A percentile compares a stretch with the other conserved stretches of the same genome.
phyloP scores from a whole-genome alignment of 169 alveolate genomes.

The Hammondia hammondi region DNA sequence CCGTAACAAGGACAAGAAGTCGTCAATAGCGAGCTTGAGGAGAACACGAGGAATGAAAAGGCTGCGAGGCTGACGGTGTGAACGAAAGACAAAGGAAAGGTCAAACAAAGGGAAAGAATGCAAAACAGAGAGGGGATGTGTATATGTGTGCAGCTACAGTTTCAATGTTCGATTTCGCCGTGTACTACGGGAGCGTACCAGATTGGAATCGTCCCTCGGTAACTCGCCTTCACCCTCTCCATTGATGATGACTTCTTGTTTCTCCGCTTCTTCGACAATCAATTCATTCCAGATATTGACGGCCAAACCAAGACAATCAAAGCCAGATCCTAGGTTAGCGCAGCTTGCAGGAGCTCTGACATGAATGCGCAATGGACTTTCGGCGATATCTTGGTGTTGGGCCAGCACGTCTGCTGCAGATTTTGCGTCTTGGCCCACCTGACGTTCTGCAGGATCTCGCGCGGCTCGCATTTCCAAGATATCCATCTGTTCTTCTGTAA shows the following conservation, averaged over 20 bases:
- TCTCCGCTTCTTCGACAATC: neutral
- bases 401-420: neutral
- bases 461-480: neutral
- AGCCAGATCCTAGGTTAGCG: conserved; percentile 62
- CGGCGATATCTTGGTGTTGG: neutral
- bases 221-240: conserved; percentile 33
- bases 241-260: neutral
- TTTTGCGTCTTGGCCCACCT: neutral
- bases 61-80: no score
- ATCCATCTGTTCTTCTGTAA: neutral
- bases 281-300: conserved; percentile 54
- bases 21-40: no score
- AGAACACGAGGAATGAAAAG: no score
- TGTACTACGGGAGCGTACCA: neutral
- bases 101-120: no score
- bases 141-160: no score
- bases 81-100: no score
- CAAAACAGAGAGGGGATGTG: no score
- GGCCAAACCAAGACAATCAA: conserved; percentile 56
- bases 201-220: neutral
- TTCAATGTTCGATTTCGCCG: no score
- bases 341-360: conserved; percentile 57
- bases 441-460: neutral
- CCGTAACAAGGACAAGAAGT: no score
- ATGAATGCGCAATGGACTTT: neutral